Evolutionary conservation across 225 moss, liverwort and hornwort genomes (phyloP).

Genomic region (Lunularia cruciata): DNA sequence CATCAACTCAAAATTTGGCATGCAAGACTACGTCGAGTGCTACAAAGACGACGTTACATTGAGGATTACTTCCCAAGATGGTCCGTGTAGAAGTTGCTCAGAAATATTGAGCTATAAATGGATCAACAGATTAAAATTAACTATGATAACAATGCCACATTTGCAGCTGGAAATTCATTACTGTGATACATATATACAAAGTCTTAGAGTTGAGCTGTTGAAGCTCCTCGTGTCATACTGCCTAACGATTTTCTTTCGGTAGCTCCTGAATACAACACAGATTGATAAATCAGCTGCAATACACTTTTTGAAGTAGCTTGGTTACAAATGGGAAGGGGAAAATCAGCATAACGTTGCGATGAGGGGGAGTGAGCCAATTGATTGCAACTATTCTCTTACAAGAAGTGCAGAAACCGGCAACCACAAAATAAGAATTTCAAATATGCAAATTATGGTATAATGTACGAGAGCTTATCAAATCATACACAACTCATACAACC

Average conservation of each 20-base stretch:
- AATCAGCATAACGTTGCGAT: neutral
- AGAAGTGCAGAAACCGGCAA: too few species aligned
- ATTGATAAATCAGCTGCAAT: too few species aligned
- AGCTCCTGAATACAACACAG: constrained; percentile 5
- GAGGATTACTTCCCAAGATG: too few species aligned
- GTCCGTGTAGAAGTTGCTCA: too few species aligned
- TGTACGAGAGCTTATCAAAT: neutral
- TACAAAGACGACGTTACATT: too few species aligned
- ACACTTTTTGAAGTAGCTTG: too few species aligned
- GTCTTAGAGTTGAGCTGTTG: neutral
- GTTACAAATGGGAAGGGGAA: too few species aligned
- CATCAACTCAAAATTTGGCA: too few species aligned
- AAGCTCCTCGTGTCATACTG: neutral
- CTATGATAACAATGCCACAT: constrained; percentile 2
- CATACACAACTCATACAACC: neutral
- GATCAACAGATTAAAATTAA: neutral
- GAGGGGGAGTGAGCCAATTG: neutral
- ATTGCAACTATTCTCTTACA: neutral
- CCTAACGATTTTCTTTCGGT: neutral
- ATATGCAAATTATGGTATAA: too few species aligned
- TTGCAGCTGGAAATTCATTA: neutral
- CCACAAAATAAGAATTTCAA: too few species aligned
- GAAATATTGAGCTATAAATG: neutral
- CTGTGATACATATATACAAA: constrained; percentile 14
- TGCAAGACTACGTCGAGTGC: too few species aligned